Evolutionary conservation across 2,329 filamentous ascomycete species (phyloP), one percentile per base, ranked within the genome.

Genomic region (Camptophora hylomeconis): DNA sequence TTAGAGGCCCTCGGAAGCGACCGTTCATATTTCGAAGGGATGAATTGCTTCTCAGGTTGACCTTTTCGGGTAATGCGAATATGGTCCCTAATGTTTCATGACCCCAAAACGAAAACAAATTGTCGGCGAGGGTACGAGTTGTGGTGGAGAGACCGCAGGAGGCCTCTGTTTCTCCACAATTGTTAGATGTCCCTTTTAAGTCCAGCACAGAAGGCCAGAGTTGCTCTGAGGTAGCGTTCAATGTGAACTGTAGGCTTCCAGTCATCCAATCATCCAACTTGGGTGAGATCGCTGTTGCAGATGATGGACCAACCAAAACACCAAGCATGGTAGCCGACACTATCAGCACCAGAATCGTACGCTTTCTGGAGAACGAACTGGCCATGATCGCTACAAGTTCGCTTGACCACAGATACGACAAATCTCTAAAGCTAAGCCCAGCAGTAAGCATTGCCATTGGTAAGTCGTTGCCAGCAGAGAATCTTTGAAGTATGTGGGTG

Each of bases 381-480:
- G 30, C 26, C 5, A 37, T 28, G 11, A 37, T 32, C 15, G 39
- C 38, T 27, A 38, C 40, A 22, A 46, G 39, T 10, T 44, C 45
- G 18, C 35, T 37, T 24, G 39, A 45, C 32, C 40, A 40, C 16
- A 46, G 20, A 23, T 37, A 47, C 20, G 40, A 45, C 14, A 41
- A 26, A 8, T 39, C 32, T 4, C 35, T 42, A 24, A 48, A 40
- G 6, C 32, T 27, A 17, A 41, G 33, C 13, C 40, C 42, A 12
- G 42, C 43, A 17, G 40, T 35, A 7, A 48, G 13, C 7, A 42
- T 33, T 5, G 44, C 46, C 11, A 47, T 29, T 2, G 46, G 45
- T 5, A 46, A 26, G 10, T 42, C 45, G 16, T 38, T 34, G 6
- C 38, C 39, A 6, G 40, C 27, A 17, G 38, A 28, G 8, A 46